Conservation (phyloP, 768 basidiomycete genomes). For the Mycena polygramma region DNA sequence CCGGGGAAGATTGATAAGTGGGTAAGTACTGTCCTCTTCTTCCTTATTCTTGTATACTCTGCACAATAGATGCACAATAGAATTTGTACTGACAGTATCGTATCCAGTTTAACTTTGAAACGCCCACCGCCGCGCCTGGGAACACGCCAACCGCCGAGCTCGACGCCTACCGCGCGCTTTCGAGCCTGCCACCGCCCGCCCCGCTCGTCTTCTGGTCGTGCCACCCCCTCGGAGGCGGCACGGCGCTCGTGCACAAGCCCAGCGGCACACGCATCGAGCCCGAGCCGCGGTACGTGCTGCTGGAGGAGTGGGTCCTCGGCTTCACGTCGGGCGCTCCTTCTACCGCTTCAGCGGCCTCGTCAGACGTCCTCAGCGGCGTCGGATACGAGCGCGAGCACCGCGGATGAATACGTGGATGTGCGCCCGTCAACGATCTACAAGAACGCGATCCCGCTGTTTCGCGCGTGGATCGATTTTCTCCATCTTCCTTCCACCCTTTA, state of each 20-base stretch:
- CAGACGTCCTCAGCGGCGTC: constrained; percentile 29
- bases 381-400: background rate
- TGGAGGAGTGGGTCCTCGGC: constrained; percentile 78
- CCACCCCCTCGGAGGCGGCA: constrained; percentile 78
- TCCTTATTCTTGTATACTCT: constrained; percentile 72
- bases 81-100: too few species aligned
- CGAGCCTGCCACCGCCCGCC: constrained; percentile 40
- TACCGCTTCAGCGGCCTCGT: background rate
- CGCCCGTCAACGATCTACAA: constrained; percentile 87
- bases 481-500: too few species aligned
- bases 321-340: constrained; percentile 44
- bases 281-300: constrained; percentile 74
- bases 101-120: constrained; percentile 87
- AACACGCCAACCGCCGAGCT: constrained; percentile 70
- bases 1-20: constrained; percentile 68
- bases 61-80: too few species aligned
- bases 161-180: too few species aligned
- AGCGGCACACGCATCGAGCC: constrained; percentile 77
- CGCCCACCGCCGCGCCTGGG: constrained; percentile 69
- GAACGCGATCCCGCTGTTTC: constrained; percentile 85
- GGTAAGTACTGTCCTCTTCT: too few species aligned
- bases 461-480: too few species aligned
- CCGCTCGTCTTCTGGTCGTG: constrained; percentile 72
- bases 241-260: constrained; percentile 80
- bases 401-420: constrained; percentile 53